A percentile compares a stretch with the other conserved stretches of the same genome.
Conservation (phyloP, 352 stramenopile genomes). For the Peronospora destructor region DNA sequence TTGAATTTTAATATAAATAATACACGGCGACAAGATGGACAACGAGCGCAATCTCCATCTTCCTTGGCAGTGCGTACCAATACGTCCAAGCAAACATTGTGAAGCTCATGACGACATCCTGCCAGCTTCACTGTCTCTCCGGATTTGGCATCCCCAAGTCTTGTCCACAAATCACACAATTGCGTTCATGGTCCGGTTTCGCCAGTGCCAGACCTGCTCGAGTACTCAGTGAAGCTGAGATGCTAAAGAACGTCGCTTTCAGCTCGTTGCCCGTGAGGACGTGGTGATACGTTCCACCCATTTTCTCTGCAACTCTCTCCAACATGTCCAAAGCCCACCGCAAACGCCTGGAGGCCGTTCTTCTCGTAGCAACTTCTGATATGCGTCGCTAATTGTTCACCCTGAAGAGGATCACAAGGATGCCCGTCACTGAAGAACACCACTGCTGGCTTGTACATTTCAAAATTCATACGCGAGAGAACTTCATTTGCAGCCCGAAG, state of each 20-base stretch:
- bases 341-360: conserved; percentile 54
- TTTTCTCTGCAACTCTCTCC: conserved; percentile 40
- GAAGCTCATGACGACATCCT: conserved; percentile 45
- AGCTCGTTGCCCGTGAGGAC: conserved; percentile 59
- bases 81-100: conserved; percentile 37
- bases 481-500: conserved; percentile 57
- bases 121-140: conserved; percentile 39
- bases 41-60: conserved; percentile 19
- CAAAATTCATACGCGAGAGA: conserved; percentile 56
- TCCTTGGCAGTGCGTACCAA: conserved; percentile 30
- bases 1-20: too few relatives aligned
- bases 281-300: conserved; percentile 59
- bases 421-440: conserved; percentile 80
- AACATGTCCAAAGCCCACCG: conserved; percentile 66
- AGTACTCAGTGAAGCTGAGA: conserved; percentile 63
- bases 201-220: conserved; percentile 47
- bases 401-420: conserved; percentile 34
- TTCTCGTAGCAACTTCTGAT: conserved; percentile 50
- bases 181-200: conserved; percentile 50
- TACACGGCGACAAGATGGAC: conserved; percentile 26
- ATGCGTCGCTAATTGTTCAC: conserved; percentile 47
- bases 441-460: conserved; percentile 53
- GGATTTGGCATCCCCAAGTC: conserved; percentile 46
- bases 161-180: conserved; percentile 56
- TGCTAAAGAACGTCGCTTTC: conserved; percentile 67